Evolutionary conservation across 441 rosid species (phyloP).

Genomic region (Croton laevigatus): DNA sequence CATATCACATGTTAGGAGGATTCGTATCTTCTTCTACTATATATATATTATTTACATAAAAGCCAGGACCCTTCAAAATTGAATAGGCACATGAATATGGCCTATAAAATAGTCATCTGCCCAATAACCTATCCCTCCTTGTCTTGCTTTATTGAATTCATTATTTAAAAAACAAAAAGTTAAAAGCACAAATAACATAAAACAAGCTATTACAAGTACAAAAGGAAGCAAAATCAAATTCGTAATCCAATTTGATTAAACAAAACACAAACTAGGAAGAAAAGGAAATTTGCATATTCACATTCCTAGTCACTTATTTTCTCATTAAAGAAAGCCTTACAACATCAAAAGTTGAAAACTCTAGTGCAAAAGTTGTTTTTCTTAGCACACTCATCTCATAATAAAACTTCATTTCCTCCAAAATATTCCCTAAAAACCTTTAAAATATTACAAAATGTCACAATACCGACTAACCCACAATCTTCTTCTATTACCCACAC

Average conservation of each 20-base stretch:
- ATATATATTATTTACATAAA: neutral
- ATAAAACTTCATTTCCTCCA: constrained; percentile 20
- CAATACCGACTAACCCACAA: constrained; percentile 74
- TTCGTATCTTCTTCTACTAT: neutral
- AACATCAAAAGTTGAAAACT: constrained; percentile 6
- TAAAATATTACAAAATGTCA: constrained; percentile 64
- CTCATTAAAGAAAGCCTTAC: neutral
- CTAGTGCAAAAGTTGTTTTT: neutral
- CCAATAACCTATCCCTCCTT: neutral
- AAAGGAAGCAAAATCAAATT: neutral
- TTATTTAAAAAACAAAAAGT: neutral
- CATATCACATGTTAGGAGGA: neutral
- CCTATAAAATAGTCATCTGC: neutral
- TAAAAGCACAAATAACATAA: neutral
- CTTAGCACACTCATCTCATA: neutral
- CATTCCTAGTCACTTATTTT: constrained; percentile 6
- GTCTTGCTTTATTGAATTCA: neutral
- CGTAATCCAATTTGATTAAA: neutral
- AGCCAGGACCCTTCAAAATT: neutral
- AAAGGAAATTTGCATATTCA: neutral
- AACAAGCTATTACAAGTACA: neutral
- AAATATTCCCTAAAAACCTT: constrained; percentile 63
- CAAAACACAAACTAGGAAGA: neutral
- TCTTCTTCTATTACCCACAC: constrained; percentile 86
- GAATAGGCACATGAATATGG: no score